phyloP scores from a whole-genome alignment of 2,329 filamentous ascomycete species.

The Plenodomus tracheiphilus region DNA sequence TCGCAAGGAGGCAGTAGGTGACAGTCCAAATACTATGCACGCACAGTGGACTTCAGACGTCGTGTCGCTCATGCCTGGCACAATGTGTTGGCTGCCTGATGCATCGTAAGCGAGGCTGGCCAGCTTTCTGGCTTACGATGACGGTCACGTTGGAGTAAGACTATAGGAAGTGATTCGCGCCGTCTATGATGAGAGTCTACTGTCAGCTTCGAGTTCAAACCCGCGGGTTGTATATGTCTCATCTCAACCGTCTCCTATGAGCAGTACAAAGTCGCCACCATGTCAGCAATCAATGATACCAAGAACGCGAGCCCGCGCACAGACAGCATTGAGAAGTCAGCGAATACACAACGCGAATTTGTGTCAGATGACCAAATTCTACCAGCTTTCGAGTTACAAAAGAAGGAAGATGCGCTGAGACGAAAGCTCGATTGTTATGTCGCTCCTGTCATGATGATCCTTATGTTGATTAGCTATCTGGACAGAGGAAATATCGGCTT shows the following conservation, averaged over 20 bases:
- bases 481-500: slow-evolving; percentile 43
- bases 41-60: background rate
- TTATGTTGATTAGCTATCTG: slow-evolving; percentile 41
- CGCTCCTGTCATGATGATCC: slow-evolving; percentile 42
- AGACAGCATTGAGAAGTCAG: slow-evolving; percentile 15
- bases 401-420: slow-evolving; percentile 32
- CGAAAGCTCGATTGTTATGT: slow-evolving; percentile 39
- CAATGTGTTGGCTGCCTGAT: background rate
- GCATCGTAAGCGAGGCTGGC: background rate
- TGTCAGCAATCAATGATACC: background rate
- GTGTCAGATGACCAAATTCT: slow-evolving; percentile 24
- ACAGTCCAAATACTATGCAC: background rate
- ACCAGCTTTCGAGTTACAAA: slow-evolving; percentile 15
- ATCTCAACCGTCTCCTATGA: background rate
- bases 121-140: background rate
- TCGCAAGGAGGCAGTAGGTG: background rate
- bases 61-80: background rate
- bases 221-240: background rate
- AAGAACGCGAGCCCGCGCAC: slow-evolving; percentile 4
- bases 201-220: background rate
- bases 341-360: slow-evolving; percentile 20
- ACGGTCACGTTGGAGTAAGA: background rate
- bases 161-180: background rate
- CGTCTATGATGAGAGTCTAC: background rate
- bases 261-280: background rate